Evolutionary conservation across 2,329 filamentous ascomycete genomes (phyloP).

Genomic region (Teratosphaeria pseudoeucalypti): DNA sequence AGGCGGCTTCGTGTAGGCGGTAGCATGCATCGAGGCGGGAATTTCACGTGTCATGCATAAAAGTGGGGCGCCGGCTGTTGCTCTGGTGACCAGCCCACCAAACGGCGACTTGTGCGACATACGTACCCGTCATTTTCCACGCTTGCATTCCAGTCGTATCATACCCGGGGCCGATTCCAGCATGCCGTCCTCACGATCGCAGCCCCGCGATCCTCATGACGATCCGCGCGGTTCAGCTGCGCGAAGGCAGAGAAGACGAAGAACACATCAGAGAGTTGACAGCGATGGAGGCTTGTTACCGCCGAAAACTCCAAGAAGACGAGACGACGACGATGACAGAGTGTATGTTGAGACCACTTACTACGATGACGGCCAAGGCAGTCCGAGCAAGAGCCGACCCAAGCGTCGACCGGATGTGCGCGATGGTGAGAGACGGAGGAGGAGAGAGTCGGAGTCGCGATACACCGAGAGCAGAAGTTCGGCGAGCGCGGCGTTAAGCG

Average conservation of each 20-base stretch:
- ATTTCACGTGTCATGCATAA: background rate
- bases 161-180: background rate
- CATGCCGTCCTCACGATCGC: background rate
- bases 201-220: background rate
- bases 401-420: conserved; percentile 1
- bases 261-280: conserved; percentile 26
- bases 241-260: conserved; percentile 20
- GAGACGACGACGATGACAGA: background rate
- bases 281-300: conserved; percentile 22
- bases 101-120: background rate
- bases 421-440: background rate
- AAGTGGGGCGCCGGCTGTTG: background rate
- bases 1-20: background rate
- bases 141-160: background rate
- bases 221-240: conserved; percentile 14
- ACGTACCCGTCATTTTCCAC: background rate
- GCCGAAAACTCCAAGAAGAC: background rate
- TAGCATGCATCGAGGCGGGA: too few species aligned
- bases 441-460: background rate
- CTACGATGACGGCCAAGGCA: background rate
- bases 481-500: conserved; percentile 33
- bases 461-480: conserved; percentile 2
- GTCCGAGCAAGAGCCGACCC: conserved; percentile 10
- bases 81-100: background rate
- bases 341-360: background rate